phyloP scores from a whole-genome alignment of 495 filamentous ascomycete genomes.

The Hypoxylon fuscum region DNA sequence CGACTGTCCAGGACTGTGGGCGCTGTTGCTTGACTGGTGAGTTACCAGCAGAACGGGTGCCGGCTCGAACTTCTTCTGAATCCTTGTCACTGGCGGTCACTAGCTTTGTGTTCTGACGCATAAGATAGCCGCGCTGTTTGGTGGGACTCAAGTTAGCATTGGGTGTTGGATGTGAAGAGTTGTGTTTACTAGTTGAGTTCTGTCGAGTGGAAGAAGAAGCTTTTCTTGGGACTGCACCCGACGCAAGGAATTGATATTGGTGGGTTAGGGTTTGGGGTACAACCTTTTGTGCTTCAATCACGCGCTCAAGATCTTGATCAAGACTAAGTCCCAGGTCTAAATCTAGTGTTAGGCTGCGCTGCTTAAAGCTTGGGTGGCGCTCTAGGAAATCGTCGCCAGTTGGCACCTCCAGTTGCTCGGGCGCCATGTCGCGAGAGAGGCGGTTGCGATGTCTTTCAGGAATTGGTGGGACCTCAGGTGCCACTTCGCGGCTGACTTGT shows the following conservation, averaged over 20 bases:
- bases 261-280: constrained; percentile 62
- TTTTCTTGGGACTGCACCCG: constrained; percentile 35
- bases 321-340: constrained; percentile 85
- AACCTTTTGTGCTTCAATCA: constrained; percentile 99
- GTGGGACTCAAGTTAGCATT: constrained; percentile 66
- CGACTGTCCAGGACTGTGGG: constrained; percentile 90
- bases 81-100: constrained; percentile 84
- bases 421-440: constrained; percentile 55
- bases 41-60: constrained; percentile 70
- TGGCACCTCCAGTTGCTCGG: constrained; percentile 39
- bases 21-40: constrained; percentile 74
- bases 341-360: constrained; percentile 71
- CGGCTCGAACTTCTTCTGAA: constrained; percentile 58
- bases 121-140: constrained; percentile 94
- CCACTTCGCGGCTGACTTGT: constrained; percentile 75
- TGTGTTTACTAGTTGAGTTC: constrained; percentile 13
- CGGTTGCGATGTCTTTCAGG: constrained; percentile 65
- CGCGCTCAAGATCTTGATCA: constrained; percentile 90
- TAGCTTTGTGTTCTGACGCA: constrained; percentile 98
- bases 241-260: constrained; percentile 8
- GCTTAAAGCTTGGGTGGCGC: constrained; percentile 66
- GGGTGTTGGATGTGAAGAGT: not conserved
- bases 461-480: constrained; percentile 68
- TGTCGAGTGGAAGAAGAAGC: constrained; percentile 15
- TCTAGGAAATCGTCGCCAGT: constrained; percentile 51